phyloP scores from a whole-genome alignment of 306 rosid species.

The Quercus wislizeni region DNA sequence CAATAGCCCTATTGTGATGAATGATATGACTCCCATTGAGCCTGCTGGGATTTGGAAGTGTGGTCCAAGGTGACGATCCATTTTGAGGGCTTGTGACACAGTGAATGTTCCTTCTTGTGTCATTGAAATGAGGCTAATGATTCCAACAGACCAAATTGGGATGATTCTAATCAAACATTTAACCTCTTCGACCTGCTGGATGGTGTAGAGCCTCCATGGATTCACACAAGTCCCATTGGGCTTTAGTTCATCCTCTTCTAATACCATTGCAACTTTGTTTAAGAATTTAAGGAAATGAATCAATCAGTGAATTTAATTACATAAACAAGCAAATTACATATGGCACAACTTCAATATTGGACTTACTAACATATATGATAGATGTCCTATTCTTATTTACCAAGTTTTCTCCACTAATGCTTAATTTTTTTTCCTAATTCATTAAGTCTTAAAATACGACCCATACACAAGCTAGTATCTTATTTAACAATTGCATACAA shows the following conservation, averaged over 20 bases:
- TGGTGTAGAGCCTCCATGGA: slow-evolving; percentile 50
- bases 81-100: slow-evolving; percentile 61
- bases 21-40: slow-evolving; percentile 51
- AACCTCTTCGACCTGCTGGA: slow-evolving; percentile 68
- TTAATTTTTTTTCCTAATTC: no score
- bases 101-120: slow-evolving; percentile 53
- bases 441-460: no score
- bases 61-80: slow-evolving; percentile 70
- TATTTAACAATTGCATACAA: no score
- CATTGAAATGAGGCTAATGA: slow-evolving; percentile 36
- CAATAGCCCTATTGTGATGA: slow-evolving; percentile 42
- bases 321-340: not conserved
- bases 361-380: not conserved
- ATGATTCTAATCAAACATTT: slow-evolving; percentile 45
- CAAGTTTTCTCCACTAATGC: no score
- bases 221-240: slow-evolving; percentile 46
- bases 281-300: slow-evolving; percentile 21
- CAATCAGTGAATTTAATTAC: not conserved
- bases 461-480: no score
- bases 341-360: not conserved
- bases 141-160: slow-evolving; percentile 57
- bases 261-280: slow-evolving; percentile 53
- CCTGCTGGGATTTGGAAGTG: slow-evolving; percentile 68
- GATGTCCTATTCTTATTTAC: no score
- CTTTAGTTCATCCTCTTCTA: slow-evolving; percentile 44